A percentile compares a stretch with the other conserved stretches of the same genome.
Conservation (phyloP, 345 rosid species). For the Garcia nutans region DNA sequence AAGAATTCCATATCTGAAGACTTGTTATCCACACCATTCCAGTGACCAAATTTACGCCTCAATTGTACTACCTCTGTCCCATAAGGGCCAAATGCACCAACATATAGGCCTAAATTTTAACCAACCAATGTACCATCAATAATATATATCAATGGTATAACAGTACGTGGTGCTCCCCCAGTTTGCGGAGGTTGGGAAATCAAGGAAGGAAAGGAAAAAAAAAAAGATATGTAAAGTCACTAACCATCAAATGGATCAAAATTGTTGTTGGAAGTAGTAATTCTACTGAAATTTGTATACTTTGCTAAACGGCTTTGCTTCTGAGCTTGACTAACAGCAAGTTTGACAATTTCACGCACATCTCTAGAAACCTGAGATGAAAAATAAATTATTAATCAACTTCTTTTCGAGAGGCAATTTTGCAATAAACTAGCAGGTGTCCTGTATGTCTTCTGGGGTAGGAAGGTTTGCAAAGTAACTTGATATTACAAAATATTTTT, state of each 20-base stretch:
- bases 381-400: slow-evolving; percentile 10
- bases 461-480: not conserved
- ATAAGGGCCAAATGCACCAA: slow-evolving; percentile 95
- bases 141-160: not conserved
- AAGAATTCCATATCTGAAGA: slow-evolving; percentile 71
- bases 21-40: slow-evolving; percentile 56
- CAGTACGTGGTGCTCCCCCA: not conserved
- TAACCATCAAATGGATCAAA: slow-evolving; percentile 87
- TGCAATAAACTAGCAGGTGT: not conserved
- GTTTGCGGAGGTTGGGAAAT: not conserved
- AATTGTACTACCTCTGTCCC: slow-evolving; percentile 92
- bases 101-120: slow-evolving; percentile 68
- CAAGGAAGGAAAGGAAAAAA: not conserved
- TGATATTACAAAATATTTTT: not conserved
- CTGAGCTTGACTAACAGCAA: slow-evolving; percentile 75
- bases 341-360: slow-evolving; percentile 82
- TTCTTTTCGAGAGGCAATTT: not conserved
- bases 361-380: slow-evolving; percentile 66
- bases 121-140: slow-evolving; percentile 5
- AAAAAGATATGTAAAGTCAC: slow-evolving; percentile 6
- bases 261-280: slow-evolving; percentile 55
- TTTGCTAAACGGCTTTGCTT: slow-evolving; percentile 64
- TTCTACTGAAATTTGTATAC: slow-evolving; percentile 69
- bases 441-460: not conserved
- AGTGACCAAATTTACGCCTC: slow-evolving; percentile 82